Base-by-base conservation (phyloP, 192 early-diverging fungal species). In the Chytriomyces sp. region DNA sequence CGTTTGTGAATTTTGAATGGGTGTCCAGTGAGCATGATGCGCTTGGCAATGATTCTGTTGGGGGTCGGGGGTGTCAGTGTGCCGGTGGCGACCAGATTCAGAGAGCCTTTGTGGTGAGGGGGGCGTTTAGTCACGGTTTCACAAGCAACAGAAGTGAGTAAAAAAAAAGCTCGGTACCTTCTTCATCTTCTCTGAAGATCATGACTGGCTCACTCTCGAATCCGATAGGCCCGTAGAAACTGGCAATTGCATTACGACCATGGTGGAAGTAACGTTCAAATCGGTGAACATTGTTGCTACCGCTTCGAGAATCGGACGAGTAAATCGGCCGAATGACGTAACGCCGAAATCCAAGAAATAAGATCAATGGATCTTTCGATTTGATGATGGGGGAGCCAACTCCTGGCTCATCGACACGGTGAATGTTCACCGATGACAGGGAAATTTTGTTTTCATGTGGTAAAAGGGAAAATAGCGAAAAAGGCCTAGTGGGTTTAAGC, bases 391-490 rank as follows among this genome's bases (percentile, higher is more conserved):
- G 65, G 85, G 94, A 16, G 85, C 87, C 80, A 93, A 93, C 57
- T 46, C 73, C 71, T 7, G 76, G 67, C 45, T 78, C 77, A 44
- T 79, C 77, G 63, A 72, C 87, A 64, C 94, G 94, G 66, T 84
- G 87, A 10, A 95, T 83, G 18, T 87, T 83, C 77, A 97, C 91
- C 79, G 97, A 93, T 50, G 96, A 81, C 7, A 97, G 82, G 18
- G 94, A 94, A 86, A 91, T 92, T 82, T 97, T 97, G 87, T 97
- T 95, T 83, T 99, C 97, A 79, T 98, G 91, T 73, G 94, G 89
- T 71, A 94, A 82, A 78, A 97, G 84, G 46, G 91, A 85, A 85
- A 94, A 91, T 75, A 92, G 68, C 63, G 86, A 75, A 79, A 91
- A 82, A 61, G 81, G 79, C 50, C 60, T 73, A 44, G n/a, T 67